These are phyloP conservation scores for Trichoderma gamsii DNA, from an alignment of 495 filamentous ascomycete genomes.

Conservation along the genomic window DNA sequence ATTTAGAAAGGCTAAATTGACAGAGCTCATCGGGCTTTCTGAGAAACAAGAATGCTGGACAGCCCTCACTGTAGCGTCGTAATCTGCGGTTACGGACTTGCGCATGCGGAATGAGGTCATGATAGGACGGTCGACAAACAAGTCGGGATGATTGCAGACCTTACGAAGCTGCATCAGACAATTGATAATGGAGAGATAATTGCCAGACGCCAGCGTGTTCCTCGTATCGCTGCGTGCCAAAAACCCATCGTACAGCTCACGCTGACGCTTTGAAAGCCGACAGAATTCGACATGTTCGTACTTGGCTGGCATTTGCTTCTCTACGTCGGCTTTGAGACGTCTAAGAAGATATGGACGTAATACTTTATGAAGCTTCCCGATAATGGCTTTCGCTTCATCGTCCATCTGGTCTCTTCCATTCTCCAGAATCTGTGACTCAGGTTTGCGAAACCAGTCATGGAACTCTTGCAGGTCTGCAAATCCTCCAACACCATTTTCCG, in stretches of 20 bases:
- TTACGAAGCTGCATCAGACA: conserved; percentile 97
- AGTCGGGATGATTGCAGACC: conserved; percentile 97
- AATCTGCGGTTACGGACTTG: conserved; percentile 72
- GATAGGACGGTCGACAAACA: conserved; percentile 97
- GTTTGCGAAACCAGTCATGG: conserved; percentile 85
- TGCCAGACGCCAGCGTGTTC: conserved; percentile 84
- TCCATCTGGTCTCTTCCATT: conserved; percentile 90
- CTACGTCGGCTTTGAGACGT: conserved; percentile 92
- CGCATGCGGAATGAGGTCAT: conserved; percentile 94
- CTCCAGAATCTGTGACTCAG: conserved; percentile 91
- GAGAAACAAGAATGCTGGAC: conserved; percentile 62
- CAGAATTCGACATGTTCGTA: conserved; percentile 97
- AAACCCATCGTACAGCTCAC: conserved; percentile 94
- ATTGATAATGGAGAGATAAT: conserved; percentile 96
- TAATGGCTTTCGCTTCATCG: conserved; percentile 79
- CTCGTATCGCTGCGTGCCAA: conserved; percentile 89
- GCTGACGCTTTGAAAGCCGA: conserved; percentile 85
- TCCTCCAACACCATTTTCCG: conserved; percentile 75
- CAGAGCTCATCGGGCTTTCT: conserved; percentile 56
- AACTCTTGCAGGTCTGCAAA: conserved; percentile 91
- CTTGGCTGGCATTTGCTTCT: conserved; percentile 98
- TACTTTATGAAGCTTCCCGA: conserved; percentile 87
- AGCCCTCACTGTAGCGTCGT: conserved; percentile 65
- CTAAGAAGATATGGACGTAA: conserved; percentile 89
- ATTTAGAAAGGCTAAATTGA: conserved; percentile 74